A percentile compares a stretch with the other conserved stretches of the same genome.
phyloP scores from a whole-genome alignment of 441 rosid species.

The Gossypium gossypioides region DNA sequence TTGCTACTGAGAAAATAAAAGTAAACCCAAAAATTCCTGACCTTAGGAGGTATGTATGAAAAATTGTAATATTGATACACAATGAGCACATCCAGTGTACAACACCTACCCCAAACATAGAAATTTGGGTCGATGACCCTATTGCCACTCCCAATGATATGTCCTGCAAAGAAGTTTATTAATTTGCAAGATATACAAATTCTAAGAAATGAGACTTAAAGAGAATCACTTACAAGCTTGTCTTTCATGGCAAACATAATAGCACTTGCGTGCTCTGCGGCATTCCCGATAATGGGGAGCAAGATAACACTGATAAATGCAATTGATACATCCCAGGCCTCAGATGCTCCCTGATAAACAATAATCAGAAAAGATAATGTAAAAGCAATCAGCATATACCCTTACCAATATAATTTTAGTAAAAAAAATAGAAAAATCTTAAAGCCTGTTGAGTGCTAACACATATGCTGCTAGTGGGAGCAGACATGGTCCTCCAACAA shows the following conservation, averaged over 20 bases:
- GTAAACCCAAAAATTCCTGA: neutral
- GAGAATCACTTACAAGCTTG: constrained; percentile 60
- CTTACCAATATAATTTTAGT: neutral
- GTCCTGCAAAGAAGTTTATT: constrained; percentile 40
- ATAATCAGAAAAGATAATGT: constrained; percentile 5
- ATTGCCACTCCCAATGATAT: constrained; percentile 85
- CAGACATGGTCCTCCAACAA: neutral
- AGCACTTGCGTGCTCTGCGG: constrained; percentile 89
- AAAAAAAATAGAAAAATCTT: neutral
- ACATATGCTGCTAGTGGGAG: neutral
- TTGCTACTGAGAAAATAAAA: neutral
- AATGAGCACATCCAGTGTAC: neutral
- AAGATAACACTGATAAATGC: constrained; percentile 72
- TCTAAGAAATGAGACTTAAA: neutral
- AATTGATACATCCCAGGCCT: constrained; percentile 57
- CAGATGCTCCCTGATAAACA: constrained; percentile 61
- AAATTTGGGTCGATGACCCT: constrained; percentile 84
- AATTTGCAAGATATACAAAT: neutral
- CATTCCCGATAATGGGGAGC: constrained; percentile 86
- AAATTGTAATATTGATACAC: neutral
- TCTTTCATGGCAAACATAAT: constrained; percentile 92
- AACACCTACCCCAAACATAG: constrained; percentile 73
- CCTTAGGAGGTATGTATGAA: neutral
- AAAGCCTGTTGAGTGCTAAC: neutral
- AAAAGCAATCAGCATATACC: neutral